Conservation (phyloP, 2,329 filamentous ascomycete genomes). For the Exophiala bonariae region DNA sequence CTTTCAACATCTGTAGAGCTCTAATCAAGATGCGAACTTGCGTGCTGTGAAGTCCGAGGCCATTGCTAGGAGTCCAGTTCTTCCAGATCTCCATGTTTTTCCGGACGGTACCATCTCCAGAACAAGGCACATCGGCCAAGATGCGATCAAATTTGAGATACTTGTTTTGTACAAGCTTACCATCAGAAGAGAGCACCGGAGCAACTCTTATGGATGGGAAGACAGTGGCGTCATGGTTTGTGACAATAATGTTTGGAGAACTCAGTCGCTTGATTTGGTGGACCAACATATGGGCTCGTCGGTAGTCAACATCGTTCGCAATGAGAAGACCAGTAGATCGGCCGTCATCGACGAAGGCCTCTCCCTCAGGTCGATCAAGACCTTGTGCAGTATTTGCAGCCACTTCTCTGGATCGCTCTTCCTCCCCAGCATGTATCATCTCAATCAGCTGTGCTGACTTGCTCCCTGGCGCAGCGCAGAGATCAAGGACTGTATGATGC, state of each 20-base stretch:
- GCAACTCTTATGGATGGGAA: conserved; percentile 91
- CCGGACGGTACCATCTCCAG: conserved; percentile 86
- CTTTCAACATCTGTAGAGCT: conserved; percentile 92
- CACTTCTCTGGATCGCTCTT: conserved; percentile 75
- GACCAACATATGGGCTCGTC: conserved; percentile 93
- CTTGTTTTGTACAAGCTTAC: conserved; percentile 55
- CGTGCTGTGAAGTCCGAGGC: conserved; percentile 79
- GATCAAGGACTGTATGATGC: conserved; percentile 88
- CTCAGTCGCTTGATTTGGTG: conserved; percentile 97
- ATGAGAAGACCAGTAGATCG: conserved; percentile 88
- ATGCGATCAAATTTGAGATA: conserved; percentile 98
- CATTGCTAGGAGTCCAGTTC: conserved; percentile 88
- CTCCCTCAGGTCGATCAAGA: conserved; percentile 53
- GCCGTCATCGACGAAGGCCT: conserved; percentile 71
- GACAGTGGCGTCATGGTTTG: conserved; percentile 94
- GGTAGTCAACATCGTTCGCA: conserved; percentile 96
- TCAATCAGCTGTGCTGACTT: conserved; percentile 95
- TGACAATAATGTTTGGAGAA: conserved; percentile 94
- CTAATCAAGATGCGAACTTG: conserved; percentile 89
- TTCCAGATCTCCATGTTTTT: conserved; percentile 96
- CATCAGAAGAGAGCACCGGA: conserved; percentile 53
- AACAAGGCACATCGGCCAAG: conserved; percentile 93
- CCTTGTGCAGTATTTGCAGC: conserved; percentile 64
- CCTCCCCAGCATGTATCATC: conserved; percentile 89
- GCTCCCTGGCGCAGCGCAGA: conserved; percentile 95